Evolutionary conservation across 2,329 filamentous ascomycete genomes (phyloP).

Genomic region (Microthyrium microscopicum): DNA sequence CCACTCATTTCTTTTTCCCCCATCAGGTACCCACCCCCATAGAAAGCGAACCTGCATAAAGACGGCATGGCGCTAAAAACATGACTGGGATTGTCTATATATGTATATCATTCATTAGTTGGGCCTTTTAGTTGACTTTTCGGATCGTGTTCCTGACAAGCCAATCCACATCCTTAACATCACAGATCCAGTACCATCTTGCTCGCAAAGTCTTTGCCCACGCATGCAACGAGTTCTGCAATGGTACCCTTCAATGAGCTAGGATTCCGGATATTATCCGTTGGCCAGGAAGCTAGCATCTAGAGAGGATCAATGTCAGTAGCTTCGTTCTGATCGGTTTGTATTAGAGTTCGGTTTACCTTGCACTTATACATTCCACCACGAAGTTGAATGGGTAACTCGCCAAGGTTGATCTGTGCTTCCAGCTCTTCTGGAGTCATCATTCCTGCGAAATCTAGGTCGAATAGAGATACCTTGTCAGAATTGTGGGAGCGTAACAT

Average conservation of each 20-base stretch:
- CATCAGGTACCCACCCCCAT: too few relatives aligned
- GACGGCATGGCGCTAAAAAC: too few relatives aligned
- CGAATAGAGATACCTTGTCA: constrained; percentile 34
- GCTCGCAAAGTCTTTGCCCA: constrained; percentile 43
- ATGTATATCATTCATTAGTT: too few relatives aligned
- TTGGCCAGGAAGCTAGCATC: constrained; percentile 10
- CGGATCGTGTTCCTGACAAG: too few relatives aligned
- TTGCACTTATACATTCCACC: constrained; percentile 17
- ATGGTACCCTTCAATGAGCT: constrained; percentile 43
- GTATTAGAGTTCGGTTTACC: constrained; percentile 13
- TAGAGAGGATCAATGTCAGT: constrained; percentile 13
- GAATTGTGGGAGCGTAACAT: too few relatives aligned
- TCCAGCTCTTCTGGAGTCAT: constrained; percentile 37
- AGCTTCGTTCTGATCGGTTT: not conserved
- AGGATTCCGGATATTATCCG: constrained; percentile 31
- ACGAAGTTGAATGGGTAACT: constrained; percentile 37
- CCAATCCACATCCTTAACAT: not conserved
- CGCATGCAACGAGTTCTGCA: constrained; percentile 48
- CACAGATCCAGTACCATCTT: constrained; percentile 42
- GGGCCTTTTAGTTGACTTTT: too few relatives aligned
- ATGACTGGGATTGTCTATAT: too few relatives aligned
- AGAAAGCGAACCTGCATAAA: too few relatives aligned
- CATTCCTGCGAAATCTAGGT: constrained; percentile 51
- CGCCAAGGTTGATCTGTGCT: constrained; percentile 37
- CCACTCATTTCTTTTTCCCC: too few relatives aligned